Evolutionary conservation across 768 basidiomycete genomes (phyloP), one percentile per base, ranked within the genome.

Genomic region (Mycena venus): DNA sequence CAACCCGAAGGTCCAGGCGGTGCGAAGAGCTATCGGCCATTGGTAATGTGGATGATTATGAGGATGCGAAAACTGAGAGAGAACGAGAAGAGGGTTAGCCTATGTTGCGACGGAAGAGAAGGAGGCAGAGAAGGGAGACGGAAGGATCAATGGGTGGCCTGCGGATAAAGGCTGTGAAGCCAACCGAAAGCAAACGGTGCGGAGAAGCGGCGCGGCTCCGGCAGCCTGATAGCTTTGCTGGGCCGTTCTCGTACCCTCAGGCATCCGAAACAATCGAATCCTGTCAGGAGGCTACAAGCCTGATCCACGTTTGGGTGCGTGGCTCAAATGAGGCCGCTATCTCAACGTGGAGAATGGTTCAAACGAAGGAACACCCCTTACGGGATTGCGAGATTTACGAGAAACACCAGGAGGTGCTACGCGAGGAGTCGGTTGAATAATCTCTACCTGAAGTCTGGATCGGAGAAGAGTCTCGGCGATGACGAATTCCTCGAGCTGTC

Each of bases 1-100:
- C 95, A 56, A 96, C 95, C 77, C 95, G 90, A 78, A 96, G 92
- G 86, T 96, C 95, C 73, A 96, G 90, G 87, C 93, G 91, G 83
- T 90, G 89, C 58, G 93, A 87, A 58, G 86, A 85, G 51, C 87
- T 88, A 82, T 96, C 95, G 85, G 95, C 90, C 95, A 95, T 96
- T 77, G 27, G 61, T 34, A 21, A 36, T 72, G 79, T 75, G 78
- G 63, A 69, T 72, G 40, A 60, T 61, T 64, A 73, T 49, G 70
- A 70, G 58, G 36, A 21, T 69, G 34, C n/a, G n/a, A 68, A 38
- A 55, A 32, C 68, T 60, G 68, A 21, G 32, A n/a, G 64, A 53
- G 27, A 23, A 25, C 2, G 36, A 27, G 36, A 17, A n/a, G 15
- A 3, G 17, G 15, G 44, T 59, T 12, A 69, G 23, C 2, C 12